Evolutionary conservation across 148 eudicot species (phyloP), one percentile per base, ranked within the genome.

Genomic region (Drosera capensis): DNA sequence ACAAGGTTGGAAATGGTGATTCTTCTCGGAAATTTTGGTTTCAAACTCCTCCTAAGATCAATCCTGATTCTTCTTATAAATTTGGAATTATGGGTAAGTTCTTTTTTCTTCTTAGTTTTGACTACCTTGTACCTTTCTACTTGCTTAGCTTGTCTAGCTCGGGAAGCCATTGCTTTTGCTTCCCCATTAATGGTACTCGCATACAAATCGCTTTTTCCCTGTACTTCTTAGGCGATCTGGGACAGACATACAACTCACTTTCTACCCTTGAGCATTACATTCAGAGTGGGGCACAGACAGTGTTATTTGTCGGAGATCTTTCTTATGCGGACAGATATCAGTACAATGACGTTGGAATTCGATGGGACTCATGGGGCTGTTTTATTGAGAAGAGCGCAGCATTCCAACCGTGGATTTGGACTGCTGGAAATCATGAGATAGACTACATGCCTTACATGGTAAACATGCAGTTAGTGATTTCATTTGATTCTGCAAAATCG

Each of bases 331-430:
- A 88, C 65, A 77, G 73, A 58, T 77, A 83, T 59, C 37, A 61
- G 20, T 63, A 73, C 54, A 66, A 75, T 63, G 94, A 83, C 48
- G 63, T 79, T 62, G 83, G 83, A 23, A 65, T 77, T 28, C 80
- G 96, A 26, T 88, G 96, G 96, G 96, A 88, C 63, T 51, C 96
- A 23, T 88, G 86, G 86, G 96, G 84, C 24, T 79, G 83, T 36
- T 83, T 88, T 71, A 60, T 58, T 45, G 96, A 88, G 60, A 54
- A 28, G 65, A 71, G 68, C 54, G 56, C 79, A 17, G 96, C 96
- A 31, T 88, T 74, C 70, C 94, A 77, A 43, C 94, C 96, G 29
- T 83, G 96, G 96, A 72, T 88, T 24, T 88, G 96, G 94, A 45
- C 90, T 20, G 83, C 77, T 13, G 96, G 96, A 51, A 88, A 88